Evolutionary conservation across 2,329 filamentous ascomycete species (phyloP).

Genomic region (Colletotrichum sp.): DNA sequence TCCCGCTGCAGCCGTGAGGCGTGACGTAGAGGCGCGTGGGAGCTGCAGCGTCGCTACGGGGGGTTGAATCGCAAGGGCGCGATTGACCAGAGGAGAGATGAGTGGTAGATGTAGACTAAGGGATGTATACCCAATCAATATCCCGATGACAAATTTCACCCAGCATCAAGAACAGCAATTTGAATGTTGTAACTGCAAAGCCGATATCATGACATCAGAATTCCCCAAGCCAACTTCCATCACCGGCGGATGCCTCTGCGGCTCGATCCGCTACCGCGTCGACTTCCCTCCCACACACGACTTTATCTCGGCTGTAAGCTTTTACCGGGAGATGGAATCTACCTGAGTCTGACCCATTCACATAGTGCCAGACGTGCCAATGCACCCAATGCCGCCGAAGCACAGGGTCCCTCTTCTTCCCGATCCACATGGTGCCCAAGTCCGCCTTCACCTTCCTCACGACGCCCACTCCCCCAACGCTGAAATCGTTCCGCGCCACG

Average conservation of each 20-base stretch:
- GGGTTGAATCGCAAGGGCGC: slow-evolving; percentile 26
- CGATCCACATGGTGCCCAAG: slow-evolving; percentile 40
- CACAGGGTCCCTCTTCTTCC: slow-evolving; percentile 50
- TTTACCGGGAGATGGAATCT: no score
- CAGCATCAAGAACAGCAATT: not conserved
- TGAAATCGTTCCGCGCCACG: slow-evolving; percentile 45
- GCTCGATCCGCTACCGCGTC: slow-evolving; percentile 51
- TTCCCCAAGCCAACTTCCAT: slow-evolving; percentile 35
- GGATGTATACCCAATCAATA: not conserved
- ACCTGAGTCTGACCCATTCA: no score
- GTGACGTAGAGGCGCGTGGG: not conserved
- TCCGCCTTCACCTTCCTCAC: slow-evolving; percentile 38
- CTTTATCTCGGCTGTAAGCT: slow-evolving; percentile 40
- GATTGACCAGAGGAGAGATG: slow-evolving; percentile 25
- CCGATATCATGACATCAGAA: not conserved
- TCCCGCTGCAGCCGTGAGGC: not conserved
- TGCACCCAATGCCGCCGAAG: slow-evolving; percentile 60
- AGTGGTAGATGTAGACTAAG: not conserved
- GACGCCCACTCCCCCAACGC: slow-evolving; percentile 21
- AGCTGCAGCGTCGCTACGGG: not conserved
- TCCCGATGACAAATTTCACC: no score
- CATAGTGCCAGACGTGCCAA: slow-evolving; percentile 47
- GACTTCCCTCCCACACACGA: slow-evolving; percentile 50
- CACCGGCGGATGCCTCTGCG: slow-evolving; percentile 57
- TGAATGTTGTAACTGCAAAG: not conserved